Evolutionary conservation across 352 stramenopile genomes (phyloP), one percentile per base, ranked within the genome.

Genomic region (Phytophthora sp.): DNA sequence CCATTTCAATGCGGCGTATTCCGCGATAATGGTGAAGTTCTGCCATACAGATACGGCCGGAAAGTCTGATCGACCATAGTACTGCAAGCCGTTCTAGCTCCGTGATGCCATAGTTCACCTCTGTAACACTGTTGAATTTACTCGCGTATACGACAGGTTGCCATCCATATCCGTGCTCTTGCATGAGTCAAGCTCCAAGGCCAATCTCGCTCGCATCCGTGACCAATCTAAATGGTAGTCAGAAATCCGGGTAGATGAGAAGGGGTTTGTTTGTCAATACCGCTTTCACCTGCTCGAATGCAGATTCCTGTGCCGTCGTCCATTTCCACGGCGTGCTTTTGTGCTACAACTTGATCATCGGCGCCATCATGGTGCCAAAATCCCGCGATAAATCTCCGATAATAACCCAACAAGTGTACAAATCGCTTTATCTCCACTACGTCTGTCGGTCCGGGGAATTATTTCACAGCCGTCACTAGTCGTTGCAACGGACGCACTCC

Each of bases 141-240:
- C 29, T 55, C 8, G 30, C 18, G 7, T 55, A 55, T 1, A 12
- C 30, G 3, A 56, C 47, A 3, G 47, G 47, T 20, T 35, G 29
- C 20, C 47, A 44, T 4, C 47, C 47, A 11, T 39, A 18, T 4
- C 30, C 30, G 13, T 44, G 18, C 21, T 44, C 20, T 20, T 56
- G 47, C 47, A 56, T 56, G 7, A 56, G 9, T 23, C 47, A 44
- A 9, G 47, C 20, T 4, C 47, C 47, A 9, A 56, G 27, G 23
- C 47, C 12, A 3, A 56, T 18, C 18, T 21, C 11, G 24, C 47
- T 56, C 18, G 30, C 47, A 31, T 56, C 47, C 4, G 47, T 56
- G 5, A 33, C 29, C 15, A 56, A 7, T 20, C 35, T 12, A 16
- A 46, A 58, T 4, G 51, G 51, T 7, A 58, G 16, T 16, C 6